Percentiles rank a stretch among this genome's conserved stretches.
Conservation (phyloP, 495 filamentous ascomycete species). For the Talaromyces wortmannii region DNA sequence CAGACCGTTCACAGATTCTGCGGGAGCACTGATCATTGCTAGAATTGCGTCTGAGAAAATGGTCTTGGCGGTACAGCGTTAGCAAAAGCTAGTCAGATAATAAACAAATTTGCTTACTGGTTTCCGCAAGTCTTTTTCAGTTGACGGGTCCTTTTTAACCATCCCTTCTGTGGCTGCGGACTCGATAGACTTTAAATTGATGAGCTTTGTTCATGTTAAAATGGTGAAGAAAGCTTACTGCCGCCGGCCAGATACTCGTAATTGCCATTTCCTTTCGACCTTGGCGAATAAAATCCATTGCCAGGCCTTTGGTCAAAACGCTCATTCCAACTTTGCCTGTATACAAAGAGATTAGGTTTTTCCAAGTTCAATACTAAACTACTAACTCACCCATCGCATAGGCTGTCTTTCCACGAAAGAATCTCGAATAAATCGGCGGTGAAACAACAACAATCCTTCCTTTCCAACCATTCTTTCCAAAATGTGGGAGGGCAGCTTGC, state of each 20-base stretch:
- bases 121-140: constrained; percentile 53
- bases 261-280: constrained; percentile 63
- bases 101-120: constrained; percentile 25
- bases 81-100: neutral
- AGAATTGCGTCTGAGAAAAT: constrained; percentile 80
- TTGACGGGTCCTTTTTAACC: constrained; percentile 34
- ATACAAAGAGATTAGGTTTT: neutral
- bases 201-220: constrained; percentile 6
- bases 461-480: constrained; percentile 42
- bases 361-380: neutral
- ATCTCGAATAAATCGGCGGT: constrained; percentile 79
- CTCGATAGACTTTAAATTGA: constrained; percentile 49
- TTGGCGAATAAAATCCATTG: constrained; percentile 73
- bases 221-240: constrained; percentile 34
- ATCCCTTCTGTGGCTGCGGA: constrained; percentile 60
- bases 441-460: constrained; percentile 73
- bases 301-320: constrained; percentile 72
- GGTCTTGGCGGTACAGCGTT: constrained; percentile 19
- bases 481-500: constrained; percentile 59
- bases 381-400: constrained; percentile 64
- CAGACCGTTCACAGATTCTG: constrained; percentile 58
- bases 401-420: constrained; percentile 80
- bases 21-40: constrained; percentile 60
- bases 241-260: constrained; percentile 77
- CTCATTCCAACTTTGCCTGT: constrained; percentile 72